Evolutionary conservation across 2,329 filamentous ascomycete species (phyloP).

Genomic region (Clarireedia homoeocarpa): DNA sequence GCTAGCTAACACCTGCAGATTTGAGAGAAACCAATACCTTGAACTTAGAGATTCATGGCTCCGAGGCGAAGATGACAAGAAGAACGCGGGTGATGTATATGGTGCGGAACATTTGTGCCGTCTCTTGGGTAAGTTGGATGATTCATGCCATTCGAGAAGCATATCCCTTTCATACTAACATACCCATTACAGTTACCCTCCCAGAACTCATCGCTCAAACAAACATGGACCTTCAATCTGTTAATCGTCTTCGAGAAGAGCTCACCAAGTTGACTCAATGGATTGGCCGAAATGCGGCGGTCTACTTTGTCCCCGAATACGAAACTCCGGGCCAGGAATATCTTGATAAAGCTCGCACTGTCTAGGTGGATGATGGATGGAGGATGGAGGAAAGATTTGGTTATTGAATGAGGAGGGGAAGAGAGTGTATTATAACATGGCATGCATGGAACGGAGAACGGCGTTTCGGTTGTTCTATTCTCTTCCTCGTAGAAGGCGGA

Average conservation of each 20-base stretch:
- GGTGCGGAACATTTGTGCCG: slow-evolving; percentile 88
- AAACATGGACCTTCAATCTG: slow-evolving; percentile 92
- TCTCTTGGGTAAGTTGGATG: slow-evolving; percentile 62
- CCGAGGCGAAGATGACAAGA: slow-evolving; percentile 53
- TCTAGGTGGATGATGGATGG: too few relatives aligned
- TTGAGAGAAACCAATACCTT: slow-evolving; percentile 83
- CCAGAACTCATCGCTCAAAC: slow-evolving; percentile 94
- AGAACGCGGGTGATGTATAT: slow-evolving; percentile 73
- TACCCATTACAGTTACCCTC: slow-evolving; percentile 62
- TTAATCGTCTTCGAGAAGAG: slow-evolving; percentile 82
- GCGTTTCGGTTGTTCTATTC: slow-evolving; percentile 15
- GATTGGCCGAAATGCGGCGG: slow-evolving; percentile 62
- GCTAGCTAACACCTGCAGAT: slow-evolving; percentile 41
- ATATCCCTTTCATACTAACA: slow-evolving; percentile 9
- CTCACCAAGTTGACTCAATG: slow-evolving; percentile 78
- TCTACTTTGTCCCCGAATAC: slow-evolving; percentile 73
- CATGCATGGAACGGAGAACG: slow-evolving; percentile 15
- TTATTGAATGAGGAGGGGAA: too few relatives aligned
- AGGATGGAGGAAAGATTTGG: too few relatives aligned
- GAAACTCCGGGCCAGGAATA: slow-evolving; percentile 66
- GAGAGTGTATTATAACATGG: slow-evolving; percentile 8
- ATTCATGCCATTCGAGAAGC: not conserved
- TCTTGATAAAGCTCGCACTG: slow-evolving; percentile 50
- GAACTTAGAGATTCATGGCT: slow-evolving; percentile 67
- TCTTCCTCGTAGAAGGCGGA: too few relatives aligned